Percentiles rank a stretch among this genome's conserved stretches.
Evolutionary conservation across 2,329 filamentous ascomycete species (phyloP).

Genomic region (Lanzia echinophila): DNA sequence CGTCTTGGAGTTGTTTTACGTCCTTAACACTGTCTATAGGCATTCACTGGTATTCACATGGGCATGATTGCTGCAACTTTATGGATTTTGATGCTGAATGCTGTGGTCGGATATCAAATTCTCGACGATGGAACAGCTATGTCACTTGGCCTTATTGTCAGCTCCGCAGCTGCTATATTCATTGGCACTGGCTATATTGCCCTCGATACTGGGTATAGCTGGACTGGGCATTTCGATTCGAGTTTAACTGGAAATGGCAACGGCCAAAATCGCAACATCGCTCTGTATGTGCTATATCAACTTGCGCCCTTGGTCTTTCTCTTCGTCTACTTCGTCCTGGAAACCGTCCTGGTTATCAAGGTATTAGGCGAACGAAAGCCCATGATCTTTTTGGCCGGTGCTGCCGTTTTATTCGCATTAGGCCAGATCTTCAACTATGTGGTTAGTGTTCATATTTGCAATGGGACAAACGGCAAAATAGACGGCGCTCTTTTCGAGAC

Average conservation of each 20-base stretch:
- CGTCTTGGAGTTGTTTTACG: background rate
- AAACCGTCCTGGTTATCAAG: constrained; percentile 74
- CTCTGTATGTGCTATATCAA: constrained; percentile 91
- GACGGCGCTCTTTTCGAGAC: constrained; percentile 92
- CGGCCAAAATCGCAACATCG: constrained; percentile 59
- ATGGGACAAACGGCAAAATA: constrained; percentile 75
- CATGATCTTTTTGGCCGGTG: constrained; percentile 78
- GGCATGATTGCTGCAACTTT: constrained; percentile 80
- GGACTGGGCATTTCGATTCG: constrained; percentile 70
- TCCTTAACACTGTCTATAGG: constrained; percentile 40
- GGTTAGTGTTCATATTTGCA: constrained; percentile 84
- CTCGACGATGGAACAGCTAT: constrained; percentile 87
- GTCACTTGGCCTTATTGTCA: constrained; percentile 68
- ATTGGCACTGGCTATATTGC: constrained; percentile 93
- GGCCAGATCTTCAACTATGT: constrained; percentile 97
- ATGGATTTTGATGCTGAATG: constrained; percentile 90
- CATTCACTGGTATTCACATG: constrained; percentile 84
- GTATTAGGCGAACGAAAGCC: constrained; percentile 83
- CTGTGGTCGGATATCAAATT: constrained; percentile 85
- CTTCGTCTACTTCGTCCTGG: constrained; percentile 79
- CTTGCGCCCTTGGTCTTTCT: constrained; percentile 83
- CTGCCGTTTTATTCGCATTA: constrained; percentile 76
- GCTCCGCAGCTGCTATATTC: constrained; percentile 66
- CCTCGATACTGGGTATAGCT: constrained; percentile 83
- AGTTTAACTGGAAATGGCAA: constrained; percentile 41